Percentiles rank a stretch among this genome's conserved stretches.
These are phyloP conservation scores for Annulohypoxylon moriforme DNA, from an alignment of 495 filamentous ascomycete species.

Conservation along the genomic window DNA sequence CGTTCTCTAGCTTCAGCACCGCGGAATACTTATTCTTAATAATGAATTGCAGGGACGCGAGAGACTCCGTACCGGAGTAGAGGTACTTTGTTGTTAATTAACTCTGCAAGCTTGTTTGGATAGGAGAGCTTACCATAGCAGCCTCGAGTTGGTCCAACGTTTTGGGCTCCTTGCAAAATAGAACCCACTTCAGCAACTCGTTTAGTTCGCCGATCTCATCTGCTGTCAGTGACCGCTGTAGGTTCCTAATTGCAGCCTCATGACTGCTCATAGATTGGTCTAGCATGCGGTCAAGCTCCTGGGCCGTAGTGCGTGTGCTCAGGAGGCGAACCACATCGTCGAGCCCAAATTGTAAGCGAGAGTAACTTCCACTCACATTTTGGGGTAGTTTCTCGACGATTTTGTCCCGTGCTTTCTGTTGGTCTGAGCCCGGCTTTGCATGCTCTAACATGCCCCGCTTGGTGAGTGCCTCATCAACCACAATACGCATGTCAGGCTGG, in stretches of 20 bases:
- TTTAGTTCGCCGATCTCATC: slow-evolving; percentile 9
- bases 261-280: slow-evolving; percentile 15
- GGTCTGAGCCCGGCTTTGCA: not conserved
- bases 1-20: not conserved
- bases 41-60: slow-evolving; percentile 7
- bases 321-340: not conserved
- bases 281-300: slow-evolving; percentile 9
- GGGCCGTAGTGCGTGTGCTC: slow-evolving; percentile 3
- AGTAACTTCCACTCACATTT: slow-evolving; percentile 6
- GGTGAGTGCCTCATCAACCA: slow-evolving; percentile 7
- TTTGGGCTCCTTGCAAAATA: not conserved
- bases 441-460: slow-evolving; percentile 14
- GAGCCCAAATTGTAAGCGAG: slow-evolving; percentile 5
- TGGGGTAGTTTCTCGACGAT: slow-evolving; percentile 10
- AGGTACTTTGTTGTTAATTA: slow-evolving; percentile 6
- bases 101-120: not conserved
- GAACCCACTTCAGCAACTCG: slow-evolving; percentile 10
- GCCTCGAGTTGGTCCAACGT: slow-evolving; percentile 13
- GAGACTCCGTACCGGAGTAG: slow-evolving; percentile 9
- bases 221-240: slow-evolving; percentile 3
- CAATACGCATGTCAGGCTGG: slow-evolving; percentile 3
- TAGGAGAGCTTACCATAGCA: slow-evolving; percentile 1
- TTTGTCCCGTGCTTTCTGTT: slow-evolving; percentile 4
- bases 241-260: slow-evolving; percentile 8
- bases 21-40: slow-evolving; percentile 16